These are phyloP conservation scores for Colletotrichum gloeosporioides DNA, from an alignment of 2,329 filamentous ascomycete species.

Conservation along the genomic window DNA sequence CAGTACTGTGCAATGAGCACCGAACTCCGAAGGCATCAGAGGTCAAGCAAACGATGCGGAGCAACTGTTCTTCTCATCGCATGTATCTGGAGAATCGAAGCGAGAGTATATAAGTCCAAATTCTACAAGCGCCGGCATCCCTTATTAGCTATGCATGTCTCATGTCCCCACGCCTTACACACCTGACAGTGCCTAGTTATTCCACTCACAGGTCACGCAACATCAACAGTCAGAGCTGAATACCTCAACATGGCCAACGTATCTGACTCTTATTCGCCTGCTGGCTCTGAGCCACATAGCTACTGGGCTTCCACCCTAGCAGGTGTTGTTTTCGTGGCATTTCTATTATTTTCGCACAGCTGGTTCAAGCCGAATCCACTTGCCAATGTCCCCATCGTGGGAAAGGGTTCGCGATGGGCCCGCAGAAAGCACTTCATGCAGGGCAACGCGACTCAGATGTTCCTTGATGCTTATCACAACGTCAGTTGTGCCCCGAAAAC, in stretches of 20 bases:
- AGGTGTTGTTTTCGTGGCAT: background rate
- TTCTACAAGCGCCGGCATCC: rapidly evolving
- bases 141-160: rapidly evolving
- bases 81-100: background rate
- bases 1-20: background rate
- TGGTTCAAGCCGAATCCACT: background rate
- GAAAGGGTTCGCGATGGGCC: background rate
- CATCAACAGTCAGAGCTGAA: background rate
- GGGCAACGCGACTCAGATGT: background rate
- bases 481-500: background rate
- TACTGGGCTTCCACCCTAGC: background rate
- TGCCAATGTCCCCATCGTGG: background rate
- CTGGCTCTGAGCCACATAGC: background rate
- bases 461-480: background rate
- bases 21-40: background rate
- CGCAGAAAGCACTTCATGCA: background rate
- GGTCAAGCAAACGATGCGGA: rapidly evolving
- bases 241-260: background rate
- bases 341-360: background rate
- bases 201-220: background rate
- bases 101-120: background rate
- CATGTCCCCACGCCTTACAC: background rate
- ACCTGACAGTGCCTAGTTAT: background rate
- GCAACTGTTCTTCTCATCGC: rapidly evolving
- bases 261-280: background rate